Evolutionary conservation across 2,329 filamentous ascomycete genomes (phyloP).

Genomic region (Botrytis porri): DNA sequence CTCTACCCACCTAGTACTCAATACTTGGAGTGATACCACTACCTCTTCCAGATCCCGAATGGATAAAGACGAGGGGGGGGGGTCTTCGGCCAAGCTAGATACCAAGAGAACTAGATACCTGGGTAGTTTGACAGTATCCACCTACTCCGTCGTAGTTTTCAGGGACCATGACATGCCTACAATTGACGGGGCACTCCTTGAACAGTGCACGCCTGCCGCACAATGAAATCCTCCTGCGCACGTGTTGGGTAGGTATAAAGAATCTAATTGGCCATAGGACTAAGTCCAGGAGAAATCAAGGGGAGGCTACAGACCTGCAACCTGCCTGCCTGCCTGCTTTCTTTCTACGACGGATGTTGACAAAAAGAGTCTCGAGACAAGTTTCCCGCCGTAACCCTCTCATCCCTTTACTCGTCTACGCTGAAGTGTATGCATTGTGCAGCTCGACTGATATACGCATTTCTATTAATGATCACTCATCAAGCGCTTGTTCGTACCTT

Average conservation of each 20-base stretch:
- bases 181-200: background rate
- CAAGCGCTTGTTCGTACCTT: background rate
- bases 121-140: background rate
- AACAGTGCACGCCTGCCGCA: background rate
- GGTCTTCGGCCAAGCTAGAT: background rate
- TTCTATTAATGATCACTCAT: background rate
- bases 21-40: background rate
- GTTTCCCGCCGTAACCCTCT: background rate
- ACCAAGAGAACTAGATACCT: too few relatives aligned
- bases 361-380: background rate
- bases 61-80: background rate
- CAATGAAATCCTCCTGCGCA: background rate
- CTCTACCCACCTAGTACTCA: background rate
- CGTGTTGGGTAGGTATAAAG: background rate
- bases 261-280: background rate
- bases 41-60: background rate
- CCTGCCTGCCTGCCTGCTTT: background rate
- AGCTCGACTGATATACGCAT: background rate
- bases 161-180: background rate
- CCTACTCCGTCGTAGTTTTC: background rate
- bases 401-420: background rate
- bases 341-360: background rate
- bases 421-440: background rate
- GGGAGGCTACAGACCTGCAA: background rate
- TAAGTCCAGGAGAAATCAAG: background rate